phyloP scores from a whole-genome alignment of 345 rosid genomes.

The Salix caprea region DNA sequence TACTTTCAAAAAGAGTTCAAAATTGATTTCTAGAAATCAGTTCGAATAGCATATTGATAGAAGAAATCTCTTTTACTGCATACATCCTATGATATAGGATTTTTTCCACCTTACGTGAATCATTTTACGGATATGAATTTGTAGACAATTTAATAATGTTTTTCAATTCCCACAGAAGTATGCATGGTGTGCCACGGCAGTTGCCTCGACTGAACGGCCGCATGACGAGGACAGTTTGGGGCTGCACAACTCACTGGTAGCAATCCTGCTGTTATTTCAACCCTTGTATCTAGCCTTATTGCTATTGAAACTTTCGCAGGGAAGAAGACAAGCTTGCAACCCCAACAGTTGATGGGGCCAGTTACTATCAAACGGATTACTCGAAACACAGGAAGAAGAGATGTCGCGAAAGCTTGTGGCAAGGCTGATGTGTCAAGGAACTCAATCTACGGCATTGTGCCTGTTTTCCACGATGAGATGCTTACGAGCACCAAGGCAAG shows the following conservation, averaged over 20 bases:
- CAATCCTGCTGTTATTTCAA: constrained; percentile 63
- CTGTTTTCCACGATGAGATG: too few relatives aligned
- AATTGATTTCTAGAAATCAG: neutral
- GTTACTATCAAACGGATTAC: constrained; percentile 68
- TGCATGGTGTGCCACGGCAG: constrained; percentile 76
- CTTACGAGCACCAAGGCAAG: too few relatives aligned
- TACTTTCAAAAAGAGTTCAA: neutral
- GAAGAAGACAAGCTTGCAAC: constrained; percentile 67
- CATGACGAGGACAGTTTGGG: too few relatives aligned
- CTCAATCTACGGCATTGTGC: too few relatives aligned
- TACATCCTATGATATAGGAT: neutral
- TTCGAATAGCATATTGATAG: neutral
- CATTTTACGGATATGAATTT: neutral
- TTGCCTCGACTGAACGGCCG: too few relatives aligned
- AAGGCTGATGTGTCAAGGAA: too few relatives aligned
- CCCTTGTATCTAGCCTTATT: constrained; percentile 68
- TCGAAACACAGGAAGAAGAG: constrained; percentile 53
- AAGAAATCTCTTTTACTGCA: neutral
- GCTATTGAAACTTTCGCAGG: constrained; percentile 84
- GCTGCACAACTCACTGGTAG: constrained; percentile 76
- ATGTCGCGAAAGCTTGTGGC: constrained; percentile 28
- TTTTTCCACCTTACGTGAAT: neutral
- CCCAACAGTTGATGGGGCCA: constrained; percentile 62
- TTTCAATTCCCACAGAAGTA: constrained; percentile 44
- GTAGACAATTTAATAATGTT: neutral